Evolutionary conservation across 345 rosid genomes (phyloP).

Genomic region (Ricinus communis): DNA sequence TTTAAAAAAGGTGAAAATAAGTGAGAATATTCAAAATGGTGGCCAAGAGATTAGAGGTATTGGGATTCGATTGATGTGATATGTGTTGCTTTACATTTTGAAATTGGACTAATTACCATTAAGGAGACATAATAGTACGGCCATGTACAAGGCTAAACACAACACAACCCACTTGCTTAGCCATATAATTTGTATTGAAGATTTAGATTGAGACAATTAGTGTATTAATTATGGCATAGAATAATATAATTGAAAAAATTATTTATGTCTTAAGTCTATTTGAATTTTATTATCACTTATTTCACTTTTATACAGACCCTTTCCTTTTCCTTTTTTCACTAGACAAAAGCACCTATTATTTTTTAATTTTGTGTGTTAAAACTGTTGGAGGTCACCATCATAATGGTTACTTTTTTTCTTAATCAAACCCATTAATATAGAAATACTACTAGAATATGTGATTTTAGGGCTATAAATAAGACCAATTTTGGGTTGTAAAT

Average conservation of each 20-base stretch:
- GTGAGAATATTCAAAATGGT: constrained; percentile 13
- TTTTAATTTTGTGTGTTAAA: background rate
- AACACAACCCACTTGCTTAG: background rate
- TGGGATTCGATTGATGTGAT: constrained; percentile 34
- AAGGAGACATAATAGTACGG: constrained; percentile 31
- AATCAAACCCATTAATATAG: constrained; percentile 8
- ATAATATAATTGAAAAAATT: too few species aligned
- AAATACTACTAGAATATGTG: constrained; percentile 1
- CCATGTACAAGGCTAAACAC: constrained; percentile 12
- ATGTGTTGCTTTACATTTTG: constrained; percentile 18
- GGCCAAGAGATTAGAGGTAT: constrained; percentile 8
- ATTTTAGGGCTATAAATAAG: background rate
- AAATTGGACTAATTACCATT: constrained; percentile 23
- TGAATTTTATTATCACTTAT: too few species aligned
- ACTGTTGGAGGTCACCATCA: constrained; percentile 5
- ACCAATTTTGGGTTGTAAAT: constrained; percentile 1
- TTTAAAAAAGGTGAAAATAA: background rate
- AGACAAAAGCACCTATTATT: too few species aligned
- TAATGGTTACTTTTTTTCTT: constrained; percentile 3
- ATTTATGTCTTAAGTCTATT: too few species aligned
- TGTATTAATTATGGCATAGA: too few species aligned
- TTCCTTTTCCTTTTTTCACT: too few species aligned
- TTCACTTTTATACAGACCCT: too few species aligned
- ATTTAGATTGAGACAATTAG: background rate
- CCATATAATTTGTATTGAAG: background rate